Evolutionary conservation across 495 filamentous ascomycete species (phyloP).

Genomic region (Recurvomyces mirabilis): DNA sequence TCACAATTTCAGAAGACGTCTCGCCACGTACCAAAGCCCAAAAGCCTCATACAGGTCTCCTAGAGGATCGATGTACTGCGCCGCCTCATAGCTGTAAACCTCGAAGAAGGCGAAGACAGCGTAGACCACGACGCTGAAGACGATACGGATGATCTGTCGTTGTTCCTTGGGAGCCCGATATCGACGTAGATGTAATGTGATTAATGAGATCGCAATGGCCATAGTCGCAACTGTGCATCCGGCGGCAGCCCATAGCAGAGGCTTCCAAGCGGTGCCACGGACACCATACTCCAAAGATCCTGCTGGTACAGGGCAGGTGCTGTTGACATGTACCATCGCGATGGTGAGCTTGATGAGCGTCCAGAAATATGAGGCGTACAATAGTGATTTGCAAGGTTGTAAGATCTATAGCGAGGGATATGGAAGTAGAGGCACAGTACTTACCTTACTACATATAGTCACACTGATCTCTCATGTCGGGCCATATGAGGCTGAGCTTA

Average conservation of each 20-base stretch:
- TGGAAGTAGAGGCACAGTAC: too few species aligned
- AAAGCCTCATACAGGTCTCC: constrained; percentile 16
- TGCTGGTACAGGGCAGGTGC: constrained; percentile 5
- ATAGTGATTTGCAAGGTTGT: neutral
- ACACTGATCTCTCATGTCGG: too few species aligned
- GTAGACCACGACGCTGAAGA: constrained; percentile 7
- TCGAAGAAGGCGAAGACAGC: constrained; percentile 8
- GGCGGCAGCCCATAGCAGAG: constrained; percentile 1
- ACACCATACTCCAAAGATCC: constrained; percentile 3
- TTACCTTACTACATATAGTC: too few species aligned
- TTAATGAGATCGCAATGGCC: constrained; percentile 1
- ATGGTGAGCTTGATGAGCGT: too few species aligned
- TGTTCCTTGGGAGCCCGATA: constrained; percentile 15
- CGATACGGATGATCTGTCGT: constrained; percentile 15
- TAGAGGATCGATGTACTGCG: constrained; percentile 9
- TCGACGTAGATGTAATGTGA: constrained; percentile 9
- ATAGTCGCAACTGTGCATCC: neutral
- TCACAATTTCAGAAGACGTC: neutral
- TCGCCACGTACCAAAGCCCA: constrained; percentile 2
- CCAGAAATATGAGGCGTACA: neutral
- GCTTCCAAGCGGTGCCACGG: constrained; percentile 4
- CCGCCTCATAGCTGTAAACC: constrained; percentile 1
- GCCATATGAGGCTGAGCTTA: too few species aligned
- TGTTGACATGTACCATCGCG: neutral
- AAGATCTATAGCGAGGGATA: too few species aligned